phyloP scores from a whole-genome alignment of 768 basidiomycete species.

The Boletus vermiculosoides region DNA sequence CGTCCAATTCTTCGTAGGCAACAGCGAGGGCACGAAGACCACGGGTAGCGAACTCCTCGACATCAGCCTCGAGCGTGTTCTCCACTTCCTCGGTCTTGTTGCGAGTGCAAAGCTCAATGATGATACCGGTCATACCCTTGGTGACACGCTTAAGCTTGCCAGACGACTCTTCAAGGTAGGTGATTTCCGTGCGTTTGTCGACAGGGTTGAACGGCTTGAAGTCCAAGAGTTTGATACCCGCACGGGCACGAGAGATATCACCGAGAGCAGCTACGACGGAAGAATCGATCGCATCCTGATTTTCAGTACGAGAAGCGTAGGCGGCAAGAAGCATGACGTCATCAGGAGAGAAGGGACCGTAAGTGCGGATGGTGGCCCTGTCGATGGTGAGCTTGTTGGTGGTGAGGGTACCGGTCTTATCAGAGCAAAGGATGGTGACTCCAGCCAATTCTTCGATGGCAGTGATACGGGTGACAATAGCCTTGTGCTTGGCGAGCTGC shows the following conservation, averaged over 20 bases:
- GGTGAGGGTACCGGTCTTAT: conserved; percentile 97
- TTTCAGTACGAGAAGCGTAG: conserved; percentile 97
- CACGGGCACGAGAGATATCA: conserved; percentile 71
- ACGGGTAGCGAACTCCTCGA: conserved; percentile 93
- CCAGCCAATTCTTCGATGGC: conserved; percentile 98
- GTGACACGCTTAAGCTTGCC: conserved; percentile 98
- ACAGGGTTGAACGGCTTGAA: conserved; percentile 99
- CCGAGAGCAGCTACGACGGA: conserved; percentile 82
- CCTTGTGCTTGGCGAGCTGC: conserved; percentile 99
- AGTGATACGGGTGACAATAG: conserved; percentile 99
- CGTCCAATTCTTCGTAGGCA: conserved; percentile 89
- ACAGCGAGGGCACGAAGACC: conserved; percentile 96
- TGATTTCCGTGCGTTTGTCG: conserved; percentile 99
- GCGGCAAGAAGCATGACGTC: conserved; percentile 93
- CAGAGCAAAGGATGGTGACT: conserved; percentile 97
- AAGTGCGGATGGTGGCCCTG: conserved; percentile 85
- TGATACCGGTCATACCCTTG: conserved; percentile 99
- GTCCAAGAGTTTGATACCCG: conserved; percentile 93
- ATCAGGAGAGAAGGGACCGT: conserved; percentile 83
- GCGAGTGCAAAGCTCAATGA: conserved; percentile 95
- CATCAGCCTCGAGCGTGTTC: conserved; percentile 88
- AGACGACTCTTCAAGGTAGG: conserved; percentile 90
- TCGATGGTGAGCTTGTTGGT: conserved; percentile 99
- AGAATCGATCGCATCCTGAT: conserved; percentile 95
- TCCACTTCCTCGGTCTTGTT: conserved; percentile 96